These are phyloP conservation scores for Talaromyces sp. DNA, from an alignment of 2,329 filamentous ascomycete genomes.

Conservation along the genomic window DNA sequence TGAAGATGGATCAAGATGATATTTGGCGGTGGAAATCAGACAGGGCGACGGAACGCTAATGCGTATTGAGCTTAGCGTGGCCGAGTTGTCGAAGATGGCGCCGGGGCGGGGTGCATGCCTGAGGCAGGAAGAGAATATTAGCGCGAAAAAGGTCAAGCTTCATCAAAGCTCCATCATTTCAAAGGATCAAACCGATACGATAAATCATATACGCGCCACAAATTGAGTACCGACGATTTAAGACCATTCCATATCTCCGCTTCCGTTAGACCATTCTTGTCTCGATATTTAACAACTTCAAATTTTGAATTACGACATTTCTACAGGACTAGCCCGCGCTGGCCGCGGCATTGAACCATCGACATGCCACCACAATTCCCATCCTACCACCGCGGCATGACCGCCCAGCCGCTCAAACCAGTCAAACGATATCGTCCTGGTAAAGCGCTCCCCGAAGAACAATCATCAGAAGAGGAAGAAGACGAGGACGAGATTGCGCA, in stretches of 20 bases:
- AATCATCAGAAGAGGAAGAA: conserved; percentile 47
- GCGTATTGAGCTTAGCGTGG: not conserved
- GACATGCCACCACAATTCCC: conserved; percentile 44
- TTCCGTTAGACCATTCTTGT: not conserved
- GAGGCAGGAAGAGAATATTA: not conserved
- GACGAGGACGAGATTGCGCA: conserved; percentile 61
- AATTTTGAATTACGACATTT: not conserved
- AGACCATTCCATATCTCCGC: not conserved
- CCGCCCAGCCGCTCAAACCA: conserved; percentile 79
- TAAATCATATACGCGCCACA: not conserved
- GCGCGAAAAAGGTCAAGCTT: conserved; percentile 10
- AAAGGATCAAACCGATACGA: too few relatives aligned
- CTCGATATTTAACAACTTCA: not conserved
- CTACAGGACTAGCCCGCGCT: not conserved
- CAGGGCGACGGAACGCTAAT: not conserved
- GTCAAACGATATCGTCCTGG: conserved; percentile 77
- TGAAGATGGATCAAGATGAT: not conserved
- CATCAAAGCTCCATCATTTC: conserved; percentile 6
- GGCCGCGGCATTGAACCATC: conserved; percentile 13
- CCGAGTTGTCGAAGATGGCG: not conserved
- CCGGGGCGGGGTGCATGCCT: not conserved
- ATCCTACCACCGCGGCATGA: conserved; percentile 66
- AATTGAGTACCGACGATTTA: not conserved
- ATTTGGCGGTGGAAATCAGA: not conserved
- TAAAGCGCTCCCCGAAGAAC: conserved; percentile 60